A percentile compares a stretch with the other conserved stretches of the same genome.
These are phyloP conservation scores for Centaurea solstitialis DNA, from an alignment of 129 eudicot species.

Conservation along the genomic window DNA sequence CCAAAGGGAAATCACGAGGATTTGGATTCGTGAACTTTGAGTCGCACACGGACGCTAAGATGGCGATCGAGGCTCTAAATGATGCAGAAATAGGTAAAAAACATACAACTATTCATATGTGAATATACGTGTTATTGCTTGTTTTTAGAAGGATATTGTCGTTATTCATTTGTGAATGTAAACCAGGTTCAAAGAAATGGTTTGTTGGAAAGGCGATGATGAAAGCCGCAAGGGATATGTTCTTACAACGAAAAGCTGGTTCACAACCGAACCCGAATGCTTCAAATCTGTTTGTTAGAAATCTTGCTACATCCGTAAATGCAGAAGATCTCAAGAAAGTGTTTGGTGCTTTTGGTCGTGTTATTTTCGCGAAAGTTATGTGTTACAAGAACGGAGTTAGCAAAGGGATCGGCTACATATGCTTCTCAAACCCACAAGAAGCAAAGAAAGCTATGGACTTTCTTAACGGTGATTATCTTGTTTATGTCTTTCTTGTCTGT, in stretches of 20 bases:
- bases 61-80: constrained; percentile 32
- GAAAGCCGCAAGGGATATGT: constrained; percentile 38
- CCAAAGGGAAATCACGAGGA: constrained; percentile 36
- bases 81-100: constrained; percentile 36
- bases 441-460: constrained; percentile 42
- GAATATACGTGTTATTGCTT: background rate
- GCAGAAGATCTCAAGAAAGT: constrained; percentile 32
- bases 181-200: constrained; percentile 45
- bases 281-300: constrained; percentile 32
- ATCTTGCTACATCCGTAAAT: constrained; percentile 36
- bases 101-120: background rate
- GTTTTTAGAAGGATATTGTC: background rate
- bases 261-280: constrained; percentile 3
- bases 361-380: constrained; percentile 42
- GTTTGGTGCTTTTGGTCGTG: constrained; percentile 42
- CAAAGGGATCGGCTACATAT: constrained; percentile 41
- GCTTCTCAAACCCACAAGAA: constrained; percentile 39
- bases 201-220: constrained; percentile 48
- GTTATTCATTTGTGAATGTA: background rate
- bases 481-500: background rate
- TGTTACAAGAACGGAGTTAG: constrained; percentile 41
- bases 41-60: constrained; percentile 31
- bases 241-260: constrained; percentile 9
- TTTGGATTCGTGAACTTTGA: constrained; percentile 35
- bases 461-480: constrained; percentile 33